These are phyloP conservation scores for Pyrenula aspistea DNA, from an alignment of 495 filamentous ascomycete species.

Conservation along the genomic window DNA sequence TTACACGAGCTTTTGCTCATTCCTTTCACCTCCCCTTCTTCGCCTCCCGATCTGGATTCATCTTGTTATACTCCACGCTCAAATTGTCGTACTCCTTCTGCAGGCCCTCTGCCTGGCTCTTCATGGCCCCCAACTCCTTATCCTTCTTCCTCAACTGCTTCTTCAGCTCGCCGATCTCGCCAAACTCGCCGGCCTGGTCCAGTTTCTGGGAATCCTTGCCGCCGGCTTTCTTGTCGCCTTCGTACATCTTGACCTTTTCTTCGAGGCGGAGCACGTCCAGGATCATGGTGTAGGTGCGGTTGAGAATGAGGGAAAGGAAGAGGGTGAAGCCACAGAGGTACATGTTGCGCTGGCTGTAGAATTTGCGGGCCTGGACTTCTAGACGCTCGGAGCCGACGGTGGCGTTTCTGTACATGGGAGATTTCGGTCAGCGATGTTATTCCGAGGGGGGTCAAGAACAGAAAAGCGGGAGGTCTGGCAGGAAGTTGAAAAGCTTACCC, in stretches of 20 bases:
- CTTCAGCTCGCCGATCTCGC: conserved; percentile 63
- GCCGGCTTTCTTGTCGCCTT: conserved; percentile 60
- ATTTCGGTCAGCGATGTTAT: no score
- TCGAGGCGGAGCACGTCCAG: conserved; percentile 88
- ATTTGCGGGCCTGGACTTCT: conserved; percentile 98
- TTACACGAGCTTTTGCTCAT: no score
- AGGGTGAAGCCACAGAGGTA: conserved; percentile 99
- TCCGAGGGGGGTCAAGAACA: background rate
- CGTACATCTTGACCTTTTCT: conserved; percentile 78
- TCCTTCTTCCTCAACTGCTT: conserved; percentile 62
- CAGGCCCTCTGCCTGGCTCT: conserved; percentile 72
- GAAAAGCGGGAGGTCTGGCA: conserved; percentile 19
- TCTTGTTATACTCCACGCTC: conserved; percentile 49
- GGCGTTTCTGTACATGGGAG: no score
- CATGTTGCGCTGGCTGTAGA: conserved; percentile 99
- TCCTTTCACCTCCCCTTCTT: conserved; percentile 61
- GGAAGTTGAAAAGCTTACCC: no score
- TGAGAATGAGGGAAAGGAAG: conserved; percentile 96
- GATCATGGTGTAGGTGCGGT: conserved; percentile 97
- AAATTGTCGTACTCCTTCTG: conserved; percentile 71
- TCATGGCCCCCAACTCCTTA: conserved; percentile 64
- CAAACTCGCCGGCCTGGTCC: conserved; percentile 52
- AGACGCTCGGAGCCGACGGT: conserved; percentile 81
- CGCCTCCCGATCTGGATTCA: conserved; percentile 40
- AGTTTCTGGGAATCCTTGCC: conserved; percentile 58